Evolutionary conservation across 257 asterid genomes (phyloP).

Genomic region (Lavandula angustifolia): DNA sequence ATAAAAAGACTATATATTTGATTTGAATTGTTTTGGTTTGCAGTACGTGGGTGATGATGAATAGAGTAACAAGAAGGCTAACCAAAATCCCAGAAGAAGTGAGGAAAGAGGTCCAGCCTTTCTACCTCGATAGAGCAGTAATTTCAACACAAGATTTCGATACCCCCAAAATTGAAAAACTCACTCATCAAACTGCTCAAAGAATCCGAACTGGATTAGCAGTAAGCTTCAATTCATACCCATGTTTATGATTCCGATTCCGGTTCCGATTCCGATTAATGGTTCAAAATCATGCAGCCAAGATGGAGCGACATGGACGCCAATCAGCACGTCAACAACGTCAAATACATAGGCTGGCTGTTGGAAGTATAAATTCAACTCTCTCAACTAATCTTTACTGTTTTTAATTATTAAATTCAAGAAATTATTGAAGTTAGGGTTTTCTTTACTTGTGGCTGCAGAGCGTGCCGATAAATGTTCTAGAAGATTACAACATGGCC

Average conservation of each 20-base stretch:
- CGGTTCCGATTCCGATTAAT: no score
- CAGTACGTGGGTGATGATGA: slow-evolving; percentile 91
- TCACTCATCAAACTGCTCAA: slow-evolving; percentile 58
- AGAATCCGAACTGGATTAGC: slow-evolving; percentile 62
- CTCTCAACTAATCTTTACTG: neutral
- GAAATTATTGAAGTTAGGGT: no score
- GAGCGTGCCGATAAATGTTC: slow-evolving; percentile 70
- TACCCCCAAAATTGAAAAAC: slow-evolving; percentile 59
- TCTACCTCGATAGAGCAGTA: slow-evolving; percentile 57
- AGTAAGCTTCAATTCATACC: slow-evolving; percentile 39
- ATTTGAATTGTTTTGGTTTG: neutral
- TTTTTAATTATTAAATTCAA: no score
- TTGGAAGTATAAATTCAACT: no score
- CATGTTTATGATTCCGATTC: no score
- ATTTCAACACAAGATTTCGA: slow-evolving; percentile 50
- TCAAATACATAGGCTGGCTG: slow-evolving; percentile 87
- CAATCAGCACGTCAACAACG: slow-evolving; percentile 87
- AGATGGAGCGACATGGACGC: slow-evolving; percentile 97
- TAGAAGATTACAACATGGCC: slow-evolving; percentile 57
- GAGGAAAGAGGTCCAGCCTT: slow-evolving; percentile 65
- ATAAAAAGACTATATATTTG: neutral
- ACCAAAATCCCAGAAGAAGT: slow-evolving; percentile 81
- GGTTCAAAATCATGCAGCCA: slow-evolving; percentile 45
- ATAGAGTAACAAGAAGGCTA: slow-evolving; percentile 83
- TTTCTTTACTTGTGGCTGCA: slow-evolving; percentile 26